Conservation (phyloP, 805 yeast genomes). For the Zygosaccharomyces bisporus region DNA sequence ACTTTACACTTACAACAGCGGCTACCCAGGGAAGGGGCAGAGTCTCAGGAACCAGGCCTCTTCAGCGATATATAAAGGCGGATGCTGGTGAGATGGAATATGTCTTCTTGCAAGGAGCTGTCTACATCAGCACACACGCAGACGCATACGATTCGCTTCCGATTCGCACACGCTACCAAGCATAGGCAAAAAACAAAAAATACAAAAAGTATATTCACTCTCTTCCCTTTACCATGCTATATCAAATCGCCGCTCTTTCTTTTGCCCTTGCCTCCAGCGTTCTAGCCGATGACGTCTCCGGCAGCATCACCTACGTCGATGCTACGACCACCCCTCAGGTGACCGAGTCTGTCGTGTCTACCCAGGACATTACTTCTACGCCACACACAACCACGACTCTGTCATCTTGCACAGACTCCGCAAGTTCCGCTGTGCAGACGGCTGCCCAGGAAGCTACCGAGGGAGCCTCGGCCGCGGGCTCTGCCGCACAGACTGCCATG, state of each 20-base stretch:
- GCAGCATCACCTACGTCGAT: constrained; percentile 43
- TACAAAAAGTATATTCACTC: constrained; percentile 1
- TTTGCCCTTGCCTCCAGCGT: constrained; percentile 14
- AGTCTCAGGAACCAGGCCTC: not conserved
- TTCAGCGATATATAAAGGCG: not conserved
- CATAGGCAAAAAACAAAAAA: not conserved
- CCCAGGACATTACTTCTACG: constrained; percentile 41
- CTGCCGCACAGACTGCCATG: constrained; percentile 10
- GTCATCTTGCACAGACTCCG: constrained; percentile 1
- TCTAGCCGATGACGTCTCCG: constrained; percentile 18
- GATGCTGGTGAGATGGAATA: too few species aligned
- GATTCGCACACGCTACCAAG: constrained; percentile 5
- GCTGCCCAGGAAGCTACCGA: constrained; percentile 5
- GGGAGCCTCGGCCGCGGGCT: constrained; percentile 8
- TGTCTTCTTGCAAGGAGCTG: too few species aligned
- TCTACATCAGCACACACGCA: too few species aligned
- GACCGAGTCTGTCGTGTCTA: constrained; percentile 45
- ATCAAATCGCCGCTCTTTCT: constrained; percentile 11
- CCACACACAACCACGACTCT: constrained; percentile 36
- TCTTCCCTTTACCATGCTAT: not conserved
- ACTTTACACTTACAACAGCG: not conserved
- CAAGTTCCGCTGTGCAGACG: not conserved
- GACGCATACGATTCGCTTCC: too few species aligned
- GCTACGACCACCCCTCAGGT: constrained; percentile 49
- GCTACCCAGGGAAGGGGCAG: not conserved